Evolutionary conservation across 2,329 filamentous ascomycete genomes (phyloP).

Genomic region (Pyrenophora tritici-repentis): DNA sequence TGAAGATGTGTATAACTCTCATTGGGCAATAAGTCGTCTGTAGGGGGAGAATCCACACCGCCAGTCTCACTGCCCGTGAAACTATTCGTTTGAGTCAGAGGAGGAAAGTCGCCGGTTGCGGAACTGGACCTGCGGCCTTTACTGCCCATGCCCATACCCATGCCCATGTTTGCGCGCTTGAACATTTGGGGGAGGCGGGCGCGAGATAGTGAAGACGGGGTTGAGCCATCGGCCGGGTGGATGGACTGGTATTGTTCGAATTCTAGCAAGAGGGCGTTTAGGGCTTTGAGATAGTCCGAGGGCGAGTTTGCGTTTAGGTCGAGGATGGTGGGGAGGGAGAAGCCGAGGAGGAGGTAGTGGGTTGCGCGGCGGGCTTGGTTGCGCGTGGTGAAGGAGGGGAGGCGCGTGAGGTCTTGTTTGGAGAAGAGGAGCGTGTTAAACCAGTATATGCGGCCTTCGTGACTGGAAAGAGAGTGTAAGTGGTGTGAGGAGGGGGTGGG

Average conservation of each 20-base stretch:
- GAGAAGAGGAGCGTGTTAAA: conserved; percentile 97
- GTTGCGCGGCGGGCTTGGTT: conserved; percentile 89
- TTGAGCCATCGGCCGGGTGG: conserved; percentile 75
- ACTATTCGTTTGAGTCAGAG: conserved; percentile 23
- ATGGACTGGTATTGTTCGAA: conserved; percentile 93
- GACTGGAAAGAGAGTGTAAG: conserved; percentile 59
- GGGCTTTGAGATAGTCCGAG: conserved; percentile 81
- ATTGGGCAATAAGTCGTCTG: conserved; percentile 55
- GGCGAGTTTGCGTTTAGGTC: conserved; percentile 82
- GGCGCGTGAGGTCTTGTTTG: conserved; percentile 74
- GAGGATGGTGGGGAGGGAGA: conserved; percentile 86
- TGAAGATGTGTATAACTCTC: conserved; percentile 88
- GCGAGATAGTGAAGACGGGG: conserved; percentile 71
- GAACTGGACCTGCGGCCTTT: conserved; percentile 61
- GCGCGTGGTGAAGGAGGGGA: conserved; percentile 83
- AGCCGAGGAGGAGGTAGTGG: conserved; percentile 89
- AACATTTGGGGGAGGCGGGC: conserved; percentile 69
- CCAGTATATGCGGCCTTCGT: conserved; percentile 95
- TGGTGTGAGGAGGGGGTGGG: neutral
- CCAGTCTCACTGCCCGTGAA: conserved; percentile 34
- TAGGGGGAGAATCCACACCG: conserved; percentile 39
- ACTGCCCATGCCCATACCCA: conserved; percentile 43
- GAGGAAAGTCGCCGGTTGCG: conserved; percentile 56
- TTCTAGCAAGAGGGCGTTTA: conserved; percentile 84
- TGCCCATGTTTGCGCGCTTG: conserved; percentile 49